A percentile compares a stretch with the other conserved stretches of the same genome.
Conservation (phyloP, 495 filamentous ascomycete species). For the Penicillium salamii region DNA sequence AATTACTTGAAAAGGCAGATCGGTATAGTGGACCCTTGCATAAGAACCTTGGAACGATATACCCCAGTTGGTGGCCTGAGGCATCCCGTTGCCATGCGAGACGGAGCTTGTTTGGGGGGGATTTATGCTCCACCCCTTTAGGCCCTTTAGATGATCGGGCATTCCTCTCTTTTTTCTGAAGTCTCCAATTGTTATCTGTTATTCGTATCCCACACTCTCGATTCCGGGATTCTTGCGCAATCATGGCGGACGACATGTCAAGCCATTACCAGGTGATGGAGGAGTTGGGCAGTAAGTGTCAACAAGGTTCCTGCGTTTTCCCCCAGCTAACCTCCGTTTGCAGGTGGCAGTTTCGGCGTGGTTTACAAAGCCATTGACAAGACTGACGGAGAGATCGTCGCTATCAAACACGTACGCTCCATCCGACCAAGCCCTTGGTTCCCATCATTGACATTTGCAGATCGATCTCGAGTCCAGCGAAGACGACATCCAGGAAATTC, state of each 20-base stretch:
- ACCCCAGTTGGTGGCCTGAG: slow-evolving; percentile 24
- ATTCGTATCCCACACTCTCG: no score
- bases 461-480: slow-evolving; percentile 98
- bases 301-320: background rate
- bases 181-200: slow-evolving; percentile 1
- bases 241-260: slow-evolving; percentile 63
- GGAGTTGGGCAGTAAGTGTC: slow-evolving; percentile 80
- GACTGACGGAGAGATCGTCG: slow-evolving; percentile 81
- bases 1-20: background rate
- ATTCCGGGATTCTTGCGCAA: slow-evolving; percentile 17
- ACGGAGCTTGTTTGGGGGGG: slow-evolving; percentile 35
- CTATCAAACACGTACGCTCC: slow-evolving; percentile 78
- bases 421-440: slow-evolving; percentile 11
- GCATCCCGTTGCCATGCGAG: slow-evolving; percentile 40
- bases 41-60: background rate
- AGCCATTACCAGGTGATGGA: slow-evolving; percentile 85
- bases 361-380: slow-evolving; percentile 95
- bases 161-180: slow-evolving; percentile 6
- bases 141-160: slow-evolving; percentile 7
- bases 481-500: slow-evolving; percentile 96
- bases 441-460: slow-evolving; percentile 46
- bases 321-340: slow-evolving; percentile 20
- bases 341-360: slow-evolving; percentile 89
- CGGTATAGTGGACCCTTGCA: slow-evolving; percentile 3
- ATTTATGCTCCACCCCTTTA: slow-evolving; percentile 29